Conservation (phyloP, 805 yeast genomes). For the Yamadazyma akitaensis region DNA sequence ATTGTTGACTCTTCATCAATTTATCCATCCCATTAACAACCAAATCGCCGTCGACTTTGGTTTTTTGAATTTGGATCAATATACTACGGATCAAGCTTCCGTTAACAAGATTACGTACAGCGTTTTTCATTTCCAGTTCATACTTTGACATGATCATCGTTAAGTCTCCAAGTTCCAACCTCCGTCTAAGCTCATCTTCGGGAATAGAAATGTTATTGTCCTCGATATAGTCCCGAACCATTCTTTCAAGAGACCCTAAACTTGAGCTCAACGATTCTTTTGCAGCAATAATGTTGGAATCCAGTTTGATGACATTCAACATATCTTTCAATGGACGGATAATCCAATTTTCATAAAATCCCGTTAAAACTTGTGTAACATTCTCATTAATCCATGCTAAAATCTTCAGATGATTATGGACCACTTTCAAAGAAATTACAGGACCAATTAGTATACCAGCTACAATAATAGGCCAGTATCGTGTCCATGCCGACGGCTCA, state of each 20-base stretch:
- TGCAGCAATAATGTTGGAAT: constrained; percentile 62
- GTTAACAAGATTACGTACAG: constrained; percentile 56
- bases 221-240: constrained; percentile 69
- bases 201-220: constrained; percentile 11
- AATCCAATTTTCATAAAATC: constrained; percentile 82
- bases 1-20: constrained; percentile 82
- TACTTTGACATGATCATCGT: constrained; percentile 77
- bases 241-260: constrained; percentile 74
- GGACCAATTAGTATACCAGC: constrained; percentile 52
- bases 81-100: constrained; percentile 78
- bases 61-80: constrained; percentile 90
- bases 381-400: constrained; percentile 55
- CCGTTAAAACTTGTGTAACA: constrained; percentile 57
- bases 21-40: constrained; percentile 91
- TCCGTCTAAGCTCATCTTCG: constrained; percentile 34
- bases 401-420: constrained; percentile 54
- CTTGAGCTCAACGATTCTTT: constrained; percentile 78
- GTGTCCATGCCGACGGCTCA: constrained; percentile 14
- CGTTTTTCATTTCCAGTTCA: constrained; percentile 69
- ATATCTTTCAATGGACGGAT: constrained; percentile 70
- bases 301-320: constrained; percentile 79
- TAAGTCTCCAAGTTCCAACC: constrained; percentile 71
- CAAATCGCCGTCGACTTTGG: constrained; percentile 90
- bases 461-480: constrained; percentile 66
- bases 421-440: constrained; percentile 34